A percentile compares a stretch with the other conserved stretches of the same genome.
These are phyloP conservation scores for Thuja plicata DNA, from an alignment of 83 land plant species.

Conservation along the genomic window DNA sequence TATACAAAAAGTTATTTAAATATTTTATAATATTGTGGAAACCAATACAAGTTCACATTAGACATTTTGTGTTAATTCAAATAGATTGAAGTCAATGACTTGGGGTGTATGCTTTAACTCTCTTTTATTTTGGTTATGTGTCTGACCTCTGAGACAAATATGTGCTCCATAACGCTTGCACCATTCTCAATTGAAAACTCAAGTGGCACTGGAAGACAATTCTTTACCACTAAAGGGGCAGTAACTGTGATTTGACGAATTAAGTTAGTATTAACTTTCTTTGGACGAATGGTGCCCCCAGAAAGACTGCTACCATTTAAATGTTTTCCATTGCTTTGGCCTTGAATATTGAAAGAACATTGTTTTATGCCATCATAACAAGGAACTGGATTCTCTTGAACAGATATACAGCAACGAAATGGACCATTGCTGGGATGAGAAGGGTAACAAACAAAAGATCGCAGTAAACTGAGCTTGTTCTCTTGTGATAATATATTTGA, in stretches of 20 bases:
- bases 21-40: neutral
- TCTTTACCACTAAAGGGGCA: slow-evolving; percentile 83
- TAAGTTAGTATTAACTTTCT: slow-evolving; percentile 26
- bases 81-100: neutral
- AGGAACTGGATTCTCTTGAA: slow-evolving; percentile 42
- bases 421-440: slow-evolving; percentile 73
- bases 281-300: neutral
- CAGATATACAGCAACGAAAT: slow-evolving; percentile 87
- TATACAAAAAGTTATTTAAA: neutral
- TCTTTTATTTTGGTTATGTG: neutral
- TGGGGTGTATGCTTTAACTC: slow-evolving; percentile 1
- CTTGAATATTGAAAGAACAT: slow-evolving; percentile 5
- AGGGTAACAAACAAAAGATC: slow-evolving; percentile 93
- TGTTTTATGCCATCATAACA: slow-evolving; percentile 17
- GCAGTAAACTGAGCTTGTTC: slow-evolving; percentile 40
- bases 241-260: slow-evolving; percentile 57
- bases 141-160: slow-evolving; percentile 65
- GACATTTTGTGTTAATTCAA: neutral
- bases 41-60: neutral
- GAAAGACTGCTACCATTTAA: slow-evolving; percentile 5
- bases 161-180: slow-evolving; percentile 47
- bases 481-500: slow-evolving; percentile 62
- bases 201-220: slow-evolving; percentile 67
- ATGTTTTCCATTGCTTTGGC: neutral
- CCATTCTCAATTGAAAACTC: slow-evolving; percentile 66